Percentiles rank a stretch among this genome's conserved stretches.
Evolutionary conservation across 345 rosid genomes (phyloP).

Genomic region (Turritis glabra): DNA sequence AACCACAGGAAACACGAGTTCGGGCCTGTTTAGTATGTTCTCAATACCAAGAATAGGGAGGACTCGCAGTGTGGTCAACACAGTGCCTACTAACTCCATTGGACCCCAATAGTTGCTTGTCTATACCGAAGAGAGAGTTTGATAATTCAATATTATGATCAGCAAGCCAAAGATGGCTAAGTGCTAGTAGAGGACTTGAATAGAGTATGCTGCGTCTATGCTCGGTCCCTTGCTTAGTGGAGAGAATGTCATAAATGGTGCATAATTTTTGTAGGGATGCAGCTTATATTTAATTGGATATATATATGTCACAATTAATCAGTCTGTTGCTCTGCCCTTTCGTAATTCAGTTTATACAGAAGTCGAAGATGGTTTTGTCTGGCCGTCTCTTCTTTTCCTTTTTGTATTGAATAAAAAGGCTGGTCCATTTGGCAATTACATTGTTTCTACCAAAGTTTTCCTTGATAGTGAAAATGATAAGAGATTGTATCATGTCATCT

Average conservation of each 20-base stretch:
- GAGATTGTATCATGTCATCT: neutral
- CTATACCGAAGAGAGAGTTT: slow-evolving; percentile 19
- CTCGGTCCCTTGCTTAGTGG: slow-evolving; percentile 19
- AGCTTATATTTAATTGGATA: slow-evolving; percentile 22
- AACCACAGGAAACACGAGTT: slow-evolving; percentile 17
- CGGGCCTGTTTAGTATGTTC: slow-evolving; percentile 17
- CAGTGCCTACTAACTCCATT: slow-evolving; percentile 34
- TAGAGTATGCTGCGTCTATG: slow-evolving; percentile 10
- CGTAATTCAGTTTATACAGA: slow-evolving; percentile 2
- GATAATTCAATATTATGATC: slow-evolving; percentile 15
- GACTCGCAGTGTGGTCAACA: slow-evolving; percentile 25
- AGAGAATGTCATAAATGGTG: slow-evolving; percentile 21
- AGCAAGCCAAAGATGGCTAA: neutral
- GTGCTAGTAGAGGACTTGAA: slow-evolving; percentile 16
- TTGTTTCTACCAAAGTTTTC: neutral
- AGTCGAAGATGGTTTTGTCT: slow-evolving; percentile 17
- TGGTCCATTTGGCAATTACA: slow-evolving; percentile 22
- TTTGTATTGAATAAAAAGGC: slow-evolving; percentile 20
- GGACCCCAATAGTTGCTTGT: slow-evolving; percentile 33
- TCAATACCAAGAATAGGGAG: slow-evolving; percentile 36
- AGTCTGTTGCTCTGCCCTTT: slow-evolving; percentile 29
- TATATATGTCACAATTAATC: slow-evolving; percentile 23
- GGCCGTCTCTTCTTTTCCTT: slow-evolving; percentile 5
- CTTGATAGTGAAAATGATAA: neutral
- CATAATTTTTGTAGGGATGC: slow-evolving; percentile 37